A percentile compares a stretch with the other conserved stretches of the same genome.
Conservation (phyloP, 345 rosid genomes). For the Sisymbrium altissimum region DNA sequence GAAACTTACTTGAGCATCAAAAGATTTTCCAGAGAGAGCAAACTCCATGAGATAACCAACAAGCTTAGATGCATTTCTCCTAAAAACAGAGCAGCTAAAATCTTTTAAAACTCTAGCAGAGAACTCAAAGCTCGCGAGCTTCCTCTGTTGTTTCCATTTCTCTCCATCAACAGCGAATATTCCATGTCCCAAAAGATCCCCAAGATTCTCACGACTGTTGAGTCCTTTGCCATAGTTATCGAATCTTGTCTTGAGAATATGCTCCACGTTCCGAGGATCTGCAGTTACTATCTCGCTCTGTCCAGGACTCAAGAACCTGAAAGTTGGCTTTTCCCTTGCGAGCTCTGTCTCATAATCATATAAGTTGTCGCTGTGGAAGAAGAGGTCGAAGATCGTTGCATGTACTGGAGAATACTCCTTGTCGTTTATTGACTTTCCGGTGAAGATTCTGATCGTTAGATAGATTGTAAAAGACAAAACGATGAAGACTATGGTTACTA, state of each 20-base stretch:
- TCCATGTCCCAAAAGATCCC: slow-evolving; percentile 74
- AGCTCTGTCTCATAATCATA: slow-evolving; percentile 55
- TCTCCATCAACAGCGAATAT: slow-evolving; percentile 73
- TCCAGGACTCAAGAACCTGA: slow-evolving; percentile 44
- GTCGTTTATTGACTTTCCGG: slow-evolving; percentile 49
- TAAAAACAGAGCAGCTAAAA: slow-evolving; percentile 62
- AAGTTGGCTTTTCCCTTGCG: slow-evolving; percentile 47
- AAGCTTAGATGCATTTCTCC: slow-evolving; percentile 51
- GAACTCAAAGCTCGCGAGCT: slow-evolving; percentile 73
- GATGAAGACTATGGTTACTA: slow-evolving; percentile 22
- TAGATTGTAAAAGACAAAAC: slow-evolving; percentile 20
- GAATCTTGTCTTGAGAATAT: slow-evolving; percentile 54
- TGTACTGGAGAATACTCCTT: slow-evolving; percentile 50
- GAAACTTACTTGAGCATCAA: slow-evolving; percentile 61
- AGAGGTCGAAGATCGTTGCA: slow-evolving; percentile 47
- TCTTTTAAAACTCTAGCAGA: slow-evolving; percentile 65
- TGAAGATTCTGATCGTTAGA: slow-evolving; percentile 33
- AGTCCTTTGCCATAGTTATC: slow-evolving; percentile 52
- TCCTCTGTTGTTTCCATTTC: slow-evolving; percentile 81
- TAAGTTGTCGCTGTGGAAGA: slow-evolving; percentile 42
- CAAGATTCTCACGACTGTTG: slow-evolving; percentile 15
- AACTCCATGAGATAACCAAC: slow-evolving; percentile 34
- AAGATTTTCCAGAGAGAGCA: slow-evolving; percentile 30
- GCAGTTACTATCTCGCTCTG: slow-evolving; percentile 49
- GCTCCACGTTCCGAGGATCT: slow-evolving; percentile 63